Evolutionary conservation across 2,329 filamentous ascomycete genomes (phyloP).

Genomic region (Acrodontium crateriforme): DNA sequence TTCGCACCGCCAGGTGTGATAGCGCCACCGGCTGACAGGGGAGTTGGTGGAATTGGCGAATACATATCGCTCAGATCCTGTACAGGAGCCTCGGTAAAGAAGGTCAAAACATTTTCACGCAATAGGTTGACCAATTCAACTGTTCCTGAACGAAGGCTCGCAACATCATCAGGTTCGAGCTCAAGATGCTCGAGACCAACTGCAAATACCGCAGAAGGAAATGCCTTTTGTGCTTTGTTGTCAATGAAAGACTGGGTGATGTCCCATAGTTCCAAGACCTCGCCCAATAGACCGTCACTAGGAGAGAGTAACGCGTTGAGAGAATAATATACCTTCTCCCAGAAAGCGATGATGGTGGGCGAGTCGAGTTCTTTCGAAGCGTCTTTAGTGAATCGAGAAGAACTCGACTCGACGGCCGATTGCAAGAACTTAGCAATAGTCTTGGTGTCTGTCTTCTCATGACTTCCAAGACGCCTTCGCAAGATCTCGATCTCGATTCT

Average conservation of each 20-base stretch:
- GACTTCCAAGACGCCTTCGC: slow-evolving; percentile 62
- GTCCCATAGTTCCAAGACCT: slow-evolving; percentile 89
- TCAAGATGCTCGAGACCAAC: slow-evolving; percentile 71
- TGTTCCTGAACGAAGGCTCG: slow-evolving; percentile 61
- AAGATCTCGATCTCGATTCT: slow-evolving; percentile 87
- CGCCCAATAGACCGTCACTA: slow-evolving; percentile 66
- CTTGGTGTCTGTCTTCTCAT: slow-evolving; percentile 56
- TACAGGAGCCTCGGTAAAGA: slow-evolving; percentile 78
- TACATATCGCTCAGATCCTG: slow-evolving; percentile 83
- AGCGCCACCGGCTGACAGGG: slow-evolving; percentile 49
- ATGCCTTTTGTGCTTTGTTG: slow-evolving; percentile 63
- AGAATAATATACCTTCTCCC: slow-evolving; percentile 74
- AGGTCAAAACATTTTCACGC: slow-evolving; percentile 61
- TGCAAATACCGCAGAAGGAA: slow-evolving; percentile 41
- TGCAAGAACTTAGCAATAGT: slow-evolving; percentile 63
- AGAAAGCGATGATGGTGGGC: slow-evolving; percentile 70
- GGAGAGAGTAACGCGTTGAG: slow-evolving; percentile 59
- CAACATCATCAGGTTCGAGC: slow-evolving; percentile 55
- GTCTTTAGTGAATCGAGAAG: slow-evolving; percentile 11
- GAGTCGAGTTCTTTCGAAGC: slow-evolving; percentile 55
- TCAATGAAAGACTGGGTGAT: slow-evolving; percentile 81
- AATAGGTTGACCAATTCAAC: slow-evolving; percentile 74
- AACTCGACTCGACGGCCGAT: slow-evolving; percentile 33
- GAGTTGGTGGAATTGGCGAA: slow-evolving; percentile 61
- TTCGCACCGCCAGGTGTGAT: slow-evolving; percentile 39